Percentiles rank a stretch among this genome's conserved stretches.
These are phyloP conservation scores for Isatis lusitanica DNA, from an alignment of 441 rosid genomes.

Conservation along the genomic window DNA sequence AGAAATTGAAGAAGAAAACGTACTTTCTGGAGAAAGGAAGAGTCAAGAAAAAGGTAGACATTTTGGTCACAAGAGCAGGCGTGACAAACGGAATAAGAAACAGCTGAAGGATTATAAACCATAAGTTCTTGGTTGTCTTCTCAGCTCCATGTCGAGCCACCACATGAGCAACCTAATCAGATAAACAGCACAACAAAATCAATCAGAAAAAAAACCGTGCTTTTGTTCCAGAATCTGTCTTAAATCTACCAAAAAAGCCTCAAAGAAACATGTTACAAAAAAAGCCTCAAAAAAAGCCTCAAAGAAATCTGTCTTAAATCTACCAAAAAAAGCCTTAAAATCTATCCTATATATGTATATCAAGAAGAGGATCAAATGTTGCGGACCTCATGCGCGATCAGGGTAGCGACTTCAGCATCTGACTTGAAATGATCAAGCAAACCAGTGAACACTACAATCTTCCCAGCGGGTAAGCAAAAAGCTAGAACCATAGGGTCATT, in stretches of 20 bases:
- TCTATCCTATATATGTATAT: not conserved
- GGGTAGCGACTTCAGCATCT: slow-evolving; percentile 90
- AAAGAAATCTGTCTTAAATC: not conserved
- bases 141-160: slow-evolving; percentile 91
- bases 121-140: slow-evolving; percentile 66
- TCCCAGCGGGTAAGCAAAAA: slow-evolving; percentile 84
- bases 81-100: slow-evolving; percentile 67
- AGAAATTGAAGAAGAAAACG: slow-evolving; percentile 12
- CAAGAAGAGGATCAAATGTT: not conserved
- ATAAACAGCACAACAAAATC: slow-evolving; percentile 11
- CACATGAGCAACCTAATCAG: slow-evolving; percentile 77
- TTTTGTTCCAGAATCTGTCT: not conserved
- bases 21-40: slow-evolving; percentile 94
- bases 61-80: slow-evolving; percentile 77
- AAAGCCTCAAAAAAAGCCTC: not conserved
- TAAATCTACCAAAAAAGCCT: not conserved
- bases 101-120: slow-evolving; percentile 76
- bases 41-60: slow-evolving; percentile 70
- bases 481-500: slow-evolving; percentile 74
- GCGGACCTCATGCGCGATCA: slow-evolving; percentile 82
- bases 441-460: slow-evolving; percentile 87
- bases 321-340: not conserved
- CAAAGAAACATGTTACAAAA: not conserved
- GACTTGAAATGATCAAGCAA: slow-evolving; percentile 70
- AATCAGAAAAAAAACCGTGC: slow-evolving; percentile 3